Conservation (phyloP, 768 basidiomycete species). For the Lepiota venenata region DNA sequence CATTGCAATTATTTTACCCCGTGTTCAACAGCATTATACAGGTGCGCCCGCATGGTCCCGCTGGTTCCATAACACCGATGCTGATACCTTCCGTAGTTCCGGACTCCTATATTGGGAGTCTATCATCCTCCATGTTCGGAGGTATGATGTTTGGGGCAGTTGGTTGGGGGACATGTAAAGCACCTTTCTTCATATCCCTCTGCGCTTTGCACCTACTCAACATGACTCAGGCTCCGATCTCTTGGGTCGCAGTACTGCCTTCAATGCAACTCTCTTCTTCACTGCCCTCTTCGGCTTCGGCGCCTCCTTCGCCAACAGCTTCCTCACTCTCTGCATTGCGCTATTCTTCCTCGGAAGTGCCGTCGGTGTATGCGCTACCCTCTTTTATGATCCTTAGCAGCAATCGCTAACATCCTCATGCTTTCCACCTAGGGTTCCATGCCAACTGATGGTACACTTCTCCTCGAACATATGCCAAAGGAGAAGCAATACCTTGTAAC, state of each 20-base stretch:
- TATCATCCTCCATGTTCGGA: constrained; percentile 87
- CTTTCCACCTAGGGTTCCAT: constrained; percentile 67
- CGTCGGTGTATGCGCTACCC: constrained; percentile 69
- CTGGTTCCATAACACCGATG: neutral
- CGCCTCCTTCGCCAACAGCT: constrained; percentile 71
- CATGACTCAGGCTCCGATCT: constrained; percentile 68
- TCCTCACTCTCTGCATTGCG: constrained; percentile 63
- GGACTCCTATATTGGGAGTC: constrained; percentile 70
- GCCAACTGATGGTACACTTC: constrained; percentile 94
- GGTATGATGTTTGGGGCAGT: constrained; percentile 98
- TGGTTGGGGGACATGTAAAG: constrained; percentile 88
- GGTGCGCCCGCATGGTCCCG: constrained; percentile 36
- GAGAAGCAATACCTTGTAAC: constrained; percentile 92
- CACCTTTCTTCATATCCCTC: constrained; percentile 8
- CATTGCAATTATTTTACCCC: constrained; percentile 90
- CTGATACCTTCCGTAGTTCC: constrained; percentile 43
- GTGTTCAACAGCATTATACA: constrained; percentile 87
- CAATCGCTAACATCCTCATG: neutral
- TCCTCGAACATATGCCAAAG: constrained; percentile 90
- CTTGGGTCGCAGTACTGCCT: constrained; percentile 83
- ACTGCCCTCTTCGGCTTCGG: constrained; percentile 86
- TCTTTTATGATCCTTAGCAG: neutral
- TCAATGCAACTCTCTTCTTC: constrained; percentile 90
- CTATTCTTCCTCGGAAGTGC: constrained; percentile 91
- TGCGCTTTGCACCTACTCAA: neutral